These are phyloP conservation scores for Aspergillus aculeatus DNA, from an alignment of 2,329 filamentous ascomycete species.

Conservation along the genomic window DNA sequence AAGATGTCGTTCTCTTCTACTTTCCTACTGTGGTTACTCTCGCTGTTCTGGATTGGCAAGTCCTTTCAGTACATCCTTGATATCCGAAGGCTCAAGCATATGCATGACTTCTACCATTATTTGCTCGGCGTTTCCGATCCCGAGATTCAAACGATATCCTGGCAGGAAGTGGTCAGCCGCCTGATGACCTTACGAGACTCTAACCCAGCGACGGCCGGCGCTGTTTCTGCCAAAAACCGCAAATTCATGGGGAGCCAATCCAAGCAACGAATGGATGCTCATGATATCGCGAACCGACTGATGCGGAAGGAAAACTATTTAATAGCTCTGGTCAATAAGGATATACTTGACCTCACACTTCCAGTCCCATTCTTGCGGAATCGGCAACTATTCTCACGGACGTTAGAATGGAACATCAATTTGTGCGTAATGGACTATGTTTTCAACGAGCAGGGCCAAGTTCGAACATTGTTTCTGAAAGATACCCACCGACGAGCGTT, in stretches of 20 bases:
- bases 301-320: slow-evolving; percentile 98
- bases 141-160: slow-evolving; percentile 92
- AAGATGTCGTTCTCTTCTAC: slow-evolving; percentile 76
- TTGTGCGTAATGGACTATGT: slow-evolving; percentile 90
- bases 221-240: slow-evolving; percentile 58
- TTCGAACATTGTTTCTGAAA: slow-evolving; percentile 81
- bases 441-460: slow-evolving; percentile 84
- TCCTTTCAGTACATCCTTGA: slow-evolving; percentile 72
- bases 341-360: slow-evolving; percentile 81
- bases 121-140: slow-evolving; percentile 78
- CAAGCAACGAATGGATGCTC: slow-evolving; percentile 90
- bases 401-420: slow-evolving; percentile 87
- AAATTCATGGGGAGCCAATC: slow-evolving; percentile 76
- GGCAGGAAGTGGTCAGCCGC: slow-evolving; percentile 84
- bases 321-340: slow-evolving; percentile 96
- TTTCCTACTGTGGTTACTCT: slow-evolving; percentile 77
- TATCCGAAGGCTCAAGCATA: slow-evolving; percentile 68
- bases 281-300: slow-evolving; percentile 93
- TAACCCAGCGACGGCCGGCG: slow-evolving; percentile 77
- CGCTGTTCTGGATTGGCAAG: slow-evolving; percentile 82
- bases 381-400: slow-evolving; percentile 81
- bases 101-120: slow-evolving; percentile 83
- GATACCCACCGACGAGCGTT: slow-evolving; percentile 75
- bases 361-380: slow-evolving; percentile 79
- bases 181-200: slow-evolving; percentile 81